These are phyloP conservation scores for Halteria grandinella DNA, from an alignment of 73 alveolate species.

Conservation along the genomic window DNA sequence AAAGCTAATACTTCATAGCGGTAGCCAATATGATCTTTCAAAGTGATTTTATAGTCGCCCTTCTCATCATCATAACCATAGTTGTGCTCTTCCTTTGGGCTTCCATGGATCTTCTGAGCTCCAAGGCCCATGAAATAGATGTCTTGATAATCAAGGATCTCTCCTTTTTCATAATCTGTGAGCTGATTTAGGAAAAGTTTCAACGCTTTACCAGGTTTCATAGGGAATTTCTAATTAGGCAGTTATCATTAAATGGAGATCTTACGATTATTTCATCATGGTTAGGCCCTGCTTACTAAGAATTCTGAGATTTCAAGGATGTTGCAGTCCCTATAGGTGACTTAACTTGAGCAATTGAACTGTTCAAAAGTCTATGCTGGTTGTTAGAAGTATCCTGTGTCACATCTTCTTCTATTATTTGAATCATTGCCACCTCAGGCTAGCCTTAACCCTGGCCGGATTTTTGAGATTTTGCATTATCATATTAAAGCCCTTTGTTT, in stretches of 20 bases:
- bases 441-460: no score
- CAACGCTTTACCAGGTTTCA: conserved; percentile 74
- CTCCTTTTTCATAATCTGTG: conserved; percentile 81
- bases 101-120: conserved; percentile 50
- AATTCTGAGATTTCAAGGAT: conserved; percentile 41
- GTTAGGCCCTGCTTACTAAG: conserved; percentile 57
- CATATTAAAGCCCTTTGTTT: no score
- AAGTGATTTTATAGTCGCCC: conserved; percentile 52
- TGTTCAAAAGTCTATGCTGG: not conserved
- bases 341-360: not conserved
- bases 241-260: no score
- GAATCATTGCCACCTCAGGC: no score
- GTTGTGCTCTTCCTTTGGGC: conserved; percentile 49
- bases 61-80: conserved; percentile 68
- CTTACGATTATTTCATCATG: conserved; percentile 44
- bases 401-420: no score
- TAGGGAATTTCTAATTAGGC: conserved; percentile 58
- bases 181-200: conserved; percentile 71
- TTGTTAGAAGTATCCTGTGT: not conserved
- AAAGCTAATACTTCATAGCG: conserved; percentile 56
- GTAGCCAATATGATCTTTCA: conserved; percentile 65
- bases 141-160: conserved; percentile 78
- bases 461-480: no score
- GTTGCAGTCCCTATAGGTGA: conserved; percentile 42
- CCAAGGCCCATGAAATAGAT: conserved; percentile 60